Evolutionary conservation across 1,284 basidiomycete species (phyloP).

Genomic region (Tetrapyrgos nigripes): DNA sequence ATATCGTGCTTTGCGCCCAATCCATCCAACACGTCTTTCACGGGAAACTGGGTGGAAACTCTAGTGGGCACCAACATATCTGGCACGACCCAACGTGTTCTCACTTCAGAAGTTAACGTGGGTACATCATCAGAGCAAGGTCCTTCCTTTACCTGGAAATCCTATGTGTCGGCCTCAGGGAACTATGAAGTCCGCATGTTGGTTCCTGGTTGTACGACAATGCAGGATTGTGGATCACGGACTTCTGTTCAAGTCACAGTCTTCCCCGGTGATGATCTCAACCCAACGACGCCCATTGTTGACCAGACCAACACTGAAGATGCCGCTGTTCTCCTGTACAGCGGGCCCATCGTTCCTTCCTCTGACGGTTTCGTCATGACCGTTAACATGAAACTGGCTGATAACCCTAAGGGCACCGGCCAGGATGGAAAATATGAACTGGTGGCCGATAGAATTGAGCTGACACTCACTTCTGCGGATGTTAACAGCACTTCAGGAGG

Average conservation of each 20-base stretch:
- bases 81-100: conserved; percentile 80
- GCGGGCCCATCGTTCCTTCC: conserved; percentile 80
- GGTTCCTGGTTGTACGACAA: conserved; percentile 85
- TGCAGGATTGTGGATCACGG: conserved; percentile 82
- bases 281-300: conserved; percentile 72
- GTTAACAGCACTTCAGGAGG: conserved; percentile 37
- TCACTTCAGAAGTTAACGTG: conserved; percentile 73
- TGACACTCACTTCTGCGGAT: conserved; percentile 73
- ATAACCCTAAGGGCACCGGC: conserved; percentile 63
- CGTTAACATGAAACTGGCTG: conserved; percentile 73
- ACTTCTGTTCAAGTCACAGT: conserved; percentile 87
- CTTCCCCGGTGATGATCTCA: conserved; percentile 73
- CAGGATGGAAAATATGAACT: conserved; percentile 74
- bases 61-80: conserved; percentile 75
- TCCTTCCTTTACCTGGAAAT: conserved; percentile 88
- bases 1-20: conserved; percentile 79
- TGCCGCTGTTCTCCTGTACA: conserved; percentile 71
- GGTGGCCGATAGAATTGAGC: conserved; percentile 82
- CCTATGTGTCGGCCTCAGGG: conserved; percentile 89
- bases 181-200: conserved; percentile 86
- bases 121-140: conserved; percentile 64
- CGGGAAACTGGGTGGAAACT: conserved; percentile 74
- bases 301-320: conserved; percentile 81
- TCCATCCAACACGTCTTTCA: conserved; percentile 66
- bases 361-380: conserved; percentile 77